These are phyloP conservation scores for Podospora didyma DNA, from an alignment of 495 filamentous ascomycete species.

Conservation along the genomic window DNA sequence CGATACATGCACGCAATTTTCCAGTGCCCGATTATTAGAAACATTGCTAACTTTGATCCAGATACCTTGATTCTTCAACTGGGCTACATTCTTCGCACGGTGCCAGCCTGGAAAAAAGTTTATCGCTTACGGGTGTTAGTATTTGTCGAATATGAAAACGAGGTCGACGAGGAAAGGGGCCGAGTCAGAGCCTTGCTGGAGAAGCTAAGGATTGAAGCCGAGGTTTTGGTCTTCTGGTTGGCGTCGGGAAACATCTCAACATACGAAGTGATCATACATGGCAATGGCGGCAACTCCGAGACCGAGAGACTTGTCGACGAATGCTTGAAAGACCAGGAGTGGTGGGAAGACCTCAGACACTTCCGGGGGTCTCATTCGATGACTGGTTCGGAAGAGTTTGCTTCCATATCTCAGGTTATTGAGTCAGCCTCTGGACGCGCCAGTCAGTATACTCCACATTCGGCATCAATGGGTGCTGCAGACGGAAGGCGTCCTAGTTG, in stretches of 20 bases:
- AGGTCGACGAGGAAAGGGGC: conserved; percentile 73
- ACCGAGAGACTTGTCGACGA: conserved; percentile 51
- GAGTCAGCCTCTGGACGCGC: conserved; percentile 32
- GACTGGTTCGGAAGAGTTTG: conserved; percentile 36
- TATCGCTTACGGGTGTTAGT: conserved; percentile 74
- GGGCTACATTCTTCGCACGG: conserved; percentile 78
- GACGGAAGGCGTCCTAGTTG: conserved; percentile 33
- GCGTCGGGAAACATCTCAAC: conserved; percentile 66
- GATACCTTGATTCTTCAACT: conserved; percentile 83
- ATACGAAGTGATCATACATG: conserved; percentile 79
- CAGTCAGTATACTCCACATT: conserved; percentile 25
- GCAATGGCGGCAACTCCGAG: conserved; percentile 40
- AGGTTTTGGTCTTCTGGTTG: conserved; percentile 78
- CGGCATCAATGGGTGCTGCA: conserved; percentile 14
- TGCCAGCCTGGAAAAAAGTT: conserved; percentile 75
- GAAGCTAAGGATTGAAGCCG: conserved; percentile 76
- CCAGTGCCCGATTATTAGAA: background rate
- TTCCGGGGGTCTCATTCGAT: conserved; percentile 56
- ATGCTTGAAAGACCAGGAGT: conserved; percentile 64
- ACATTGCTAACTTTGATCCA: conserved; percentile 20
- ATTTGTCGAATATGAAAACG: conserved; percentile 85
- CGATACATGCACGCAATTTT: conserved; percentile 60
- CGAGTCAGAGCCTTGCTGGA: conserved; percentile 72
- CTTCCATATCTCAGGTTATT: conserved; percentile 28
- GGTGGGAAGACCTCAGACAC: conserved; percentile 76